Percentiles rank a stretch among this genome's conserved stretches.
Conservation (phyloP, 2,329 filamentous ascomycete species). For the Paramyrothecium sp. region DNA sequence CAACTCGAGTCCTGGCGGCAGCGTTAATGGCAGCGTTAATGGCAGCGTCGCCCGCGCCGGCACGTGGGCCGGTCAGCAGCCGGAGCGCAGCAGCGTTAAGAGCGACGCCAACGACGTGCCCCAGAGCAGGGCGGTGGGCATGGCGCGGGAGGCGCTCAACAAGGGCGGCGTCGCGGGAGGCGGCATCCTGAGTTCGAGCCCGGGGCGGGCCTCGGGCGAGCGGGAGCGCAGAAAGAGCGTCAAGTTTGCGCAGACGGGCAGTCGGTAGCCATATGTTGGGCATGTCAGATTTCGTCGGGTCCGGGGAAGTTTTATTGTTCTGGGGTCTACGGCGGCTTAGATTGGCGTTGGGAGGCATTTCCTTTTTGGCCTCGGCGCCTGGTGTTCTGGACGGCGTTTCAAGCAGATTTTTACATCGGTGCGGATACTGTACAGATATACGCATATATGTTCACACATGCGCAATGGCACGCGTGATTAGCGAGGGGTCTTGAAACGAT, state of each 20-base stretch:
- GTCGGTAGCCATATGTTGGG: not conserved
- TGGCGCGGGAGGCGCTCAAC: constrained; percentile 52
- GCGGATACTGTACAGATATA: no score
- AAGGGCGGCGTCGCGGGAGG: constrained; percentile 22
- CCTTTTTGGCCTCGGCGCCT: no score
- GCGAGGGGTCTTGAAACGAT: no score
- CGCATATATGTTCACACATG: no score
- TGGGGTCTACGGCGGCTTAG: no score
- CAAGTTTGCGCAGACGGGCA: constrained; percentile 52
- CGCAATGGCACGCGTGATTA: no score
- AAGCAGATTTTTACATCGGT: no score
- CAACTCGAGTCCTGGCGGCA: not conserved
- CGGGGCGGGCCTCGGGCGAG: constrained; percentile 38
- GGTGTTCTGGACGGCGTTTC: no score
- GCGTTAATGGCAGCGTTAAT: not conserved
- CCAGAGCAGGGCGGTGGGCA: constrained; percentile 60
- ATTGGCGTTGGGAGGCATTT: no score
- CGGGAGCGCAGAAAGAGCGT: constrained; percentile 63
- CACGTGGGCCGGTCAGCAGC: constrained; percentile 19
- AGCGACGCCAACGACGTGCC: constrained; percentile 54
- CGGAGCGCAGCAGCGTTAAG: constrained; percentile 19
- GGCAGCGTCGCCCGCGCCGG: constrained; percentile 25
- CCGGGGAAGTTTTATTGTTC: no score
- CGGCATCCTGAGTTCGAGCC: constrained; percentile 49
- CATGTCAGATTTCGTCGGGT: no score